Evolutionary conservation across 2,329 filamentous ascomycete species (phyloP), one percentile per base, ranked within the genome.

Genomic region (Colletotrichum incanum): DNA sequence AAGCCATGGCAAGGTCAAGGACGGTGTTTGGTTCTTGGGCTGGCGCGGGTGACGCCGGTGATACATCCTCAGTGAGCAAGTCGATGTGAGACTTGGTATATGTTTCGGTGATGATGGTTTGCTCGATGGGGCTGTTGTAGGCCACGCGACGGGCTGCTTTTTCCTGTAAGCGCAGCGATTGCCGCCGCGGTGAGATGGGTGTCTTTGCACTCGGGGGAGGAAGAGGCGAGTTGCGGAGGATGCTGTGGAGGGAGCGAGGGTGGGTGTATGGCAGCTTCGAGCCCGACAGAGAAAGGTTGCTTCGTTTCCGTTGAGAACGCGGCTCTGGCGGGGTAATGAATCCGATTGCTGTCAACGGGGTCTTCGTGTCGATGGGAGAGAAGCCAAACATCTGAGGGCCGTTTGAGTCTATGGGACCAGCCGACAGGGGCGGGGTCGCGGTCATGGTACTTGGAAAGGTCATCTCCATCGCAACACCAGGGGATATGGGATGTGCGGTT

Each of bases 71-170:
- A 43, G 82, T 81, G 1, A 92, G 84, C 43, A 92, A 83, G 76
- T 92, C 90, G 71, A 92, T 89, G 77, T 92, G 90, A 1, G 90
- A 91, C 69, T 84, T 88, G 37, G 86, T 87, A 79, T 92, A 92
- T 76, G 84, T 88, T 78, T 88, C 89, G 11, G 88, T 92, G 20
- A 85, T 88, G 76, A 92, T 92, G 31, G 90, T 91, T 79, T 91
- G 89, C 20, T 88, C 89, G 45, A 92, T 80, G 0, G 90, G 90
- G 73, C 86, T 89, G 76, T 91, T 87, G 78, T 92, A 92, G 52
- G 87, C 88, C 2, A 92, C 90, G 62, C 86, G 86, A 72, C 88
- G 86, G 16, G 86, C 84, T 1, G 86, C 86, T 75, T 86, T 87
- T 75, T 90, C 88, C 54, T 87, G 85, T 20, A 90, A 80, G 16